Evolutionary conservation across 2,329 filamentous ascomycete species (phyloP), one percentile per base, ranked within the genome.

Genomic region (Uncinocarpus reesii): DNA sequence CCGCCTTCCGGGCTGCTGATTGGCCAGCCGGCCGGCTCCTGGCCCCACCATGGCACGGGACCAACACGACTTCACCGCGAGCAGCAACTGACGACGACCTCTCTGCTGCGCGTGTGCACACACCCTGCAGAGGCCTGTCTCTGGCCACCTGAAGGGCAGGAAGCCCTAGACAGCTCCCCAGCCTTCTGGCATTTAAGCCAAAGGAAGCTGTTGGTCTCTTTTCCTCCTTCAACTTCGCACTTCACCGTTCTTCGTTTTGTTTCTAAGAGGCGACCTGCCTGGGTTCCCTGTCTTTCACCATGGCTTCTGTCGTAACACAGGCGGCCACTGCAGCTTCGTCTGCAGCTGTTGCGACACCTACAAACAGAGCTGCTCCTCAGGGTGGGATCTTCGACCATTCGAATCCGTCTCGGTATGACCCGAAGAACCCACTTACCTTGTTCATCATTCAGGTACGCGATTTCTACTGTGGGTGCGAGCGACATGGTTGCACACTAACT

Each of bases 311-410:
- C 15, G 45, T 48, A 13, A 40, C 43, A 20, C 23, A 40, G 35
- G 42, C 43, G 24, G 52, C 32, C 23, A 47, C 47, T 2, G 34
- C 34, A 15, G 24, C 47, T n/a, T 37, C 52, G 10, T 28, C 53
- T 28, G 40, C 47, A 29, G 47, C 55, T 21, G 54, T 54, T 32
- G 43, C 59, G 36, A 54, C 59, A 23, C 54, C 60, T 36, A 65
- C 59, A 7, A 52, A 52, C 41, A 61, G 69, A 55, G 71, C 66
- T 47, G 59, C 72, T 41, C 70, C 74, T 5, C 81, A 84, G 62
- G 80, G 74, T 44, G 85, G 85, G 53, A 77, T 90, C 51, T 70
- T 90, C 36, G 83, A 87, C 55, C 80, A 81, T 36, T 68, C 76
- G 45, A 80, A 86, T 54, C 85, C 85, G 1, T 73, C 82, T 24